These are phyloP conservation scores for Schrenkiella parvula DNA, from an alignment of 345 rosid genomes.

Conservation along the genomic window DNA sequence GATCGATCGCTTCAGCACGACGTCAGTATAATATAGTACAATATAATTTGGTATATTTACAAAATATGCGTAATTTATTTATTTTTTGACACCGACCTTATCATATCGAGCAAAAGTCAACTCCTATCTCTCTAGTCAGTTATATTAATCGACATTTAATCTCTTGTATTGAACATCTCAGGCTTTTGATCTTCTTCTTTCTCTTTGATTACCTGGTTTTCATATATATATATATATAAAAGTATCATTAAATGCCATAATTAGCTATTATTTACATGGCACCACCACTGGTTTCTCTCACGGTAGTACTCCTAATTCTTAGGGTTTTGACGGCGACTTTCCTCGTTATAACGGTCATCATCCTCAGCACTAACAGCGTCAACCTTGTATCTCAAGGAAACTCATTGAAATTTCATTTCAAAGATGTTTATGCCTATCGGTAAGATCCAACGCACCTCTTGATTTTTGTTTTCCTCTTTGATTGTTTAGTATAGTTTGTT, in stretches of 20 bases:
- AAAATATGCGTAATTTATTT: neutral
- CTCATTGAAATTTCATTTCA: conserved; percentile 21
- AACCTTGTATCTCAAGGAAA: conserved; percentile 7
- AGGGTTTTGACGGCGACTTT: conserved; percentile 25
- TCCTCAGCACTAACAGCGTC: conserved; percentile 34
- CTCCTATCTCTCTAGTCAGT: conserved; percentile 14
- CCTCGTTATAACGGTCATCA: conserved; percentile 32
- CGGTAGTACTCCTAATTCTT: conserved; percentile 18
- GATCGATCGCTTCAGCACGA: conserved; percentile 12
- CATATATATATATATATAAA: too few relatives aligned
- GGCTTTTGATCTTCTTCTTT: neutral
- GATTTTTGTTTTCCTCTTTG: neutral
- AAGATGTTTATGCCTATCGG: conserved; percentile 38
- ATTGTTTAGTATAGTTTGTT: neutral
- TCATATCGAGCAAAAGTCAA: conserved; percentile 23
- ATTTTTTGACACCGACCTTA: conserved; percentile 19
- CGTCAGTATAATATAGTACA: neutral
- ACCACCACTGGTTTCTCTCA: conserved; percentile 12
- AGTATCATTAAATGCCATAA: neutral
- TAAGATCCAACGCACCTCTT: neutral
- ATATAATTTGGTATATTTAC: neutral
- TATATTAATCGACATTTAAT: conserved; percentile 5
- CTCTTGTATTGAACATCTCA: neutral
- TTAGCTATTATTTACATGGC: conserved; percentile 11
- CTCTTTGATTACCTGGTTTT: neutral